A percentile compares a stretch with the other conserved stretches of the same genome.
Evolutionary conservation across 2,329 filamentous ascomycete genomes (phyloP).

Genomic region (Penicillium freii): DNA sequence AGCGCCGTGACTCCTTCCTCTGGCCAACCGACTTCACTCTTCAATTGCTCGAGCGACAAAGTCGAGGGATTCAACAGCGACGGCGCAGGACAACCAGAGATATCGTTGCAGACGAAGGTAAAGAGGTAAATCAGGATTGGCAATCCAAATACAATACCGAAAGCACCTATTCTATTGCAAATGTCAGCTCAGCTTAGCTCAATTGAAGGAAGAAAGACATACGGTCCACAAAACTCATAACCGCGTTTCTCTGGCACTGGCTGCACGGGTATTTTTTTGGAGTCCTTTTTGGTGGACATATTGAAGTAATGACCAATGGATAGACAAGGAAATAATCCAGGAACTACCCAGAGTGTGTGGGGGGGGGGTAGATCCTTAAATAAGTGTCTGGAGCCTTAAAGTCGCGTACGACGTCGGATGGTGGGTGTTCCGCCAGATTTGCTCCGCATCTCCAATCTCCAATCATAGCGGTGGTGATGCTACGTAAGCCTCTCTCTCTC

Average conservation of each 20-base stretch:
- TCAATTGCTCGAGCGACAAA: constrained; percentile 69
- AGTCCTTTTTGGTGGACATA: constrained; percentile 36
- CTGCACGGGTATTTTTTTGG: constrained; percentile 34
- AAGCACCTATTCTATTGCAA: constrained; percentile 65
- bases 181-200: constrained; percentile 13
- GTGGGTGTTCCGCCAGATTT: constrained; percentile 11
- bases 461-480: constrained; percentile 13
- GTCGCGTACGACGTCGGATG: constrained; percentile 24
- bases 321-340: constrained; percentile 4
- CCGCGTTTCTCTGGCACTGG: constrained; percentile 42
- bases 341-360: background rate
- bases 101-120: constrained; percentile 85
- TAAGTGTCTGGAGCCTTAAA: constrained; percentile 3
- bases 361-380: constrained; percentile 6
- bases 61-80: constrained; percentile 71
- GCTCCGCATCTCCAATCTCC: constrained; percentile 17
- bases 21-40: constrained; percentile 79
- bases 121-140: constrained; percentile 76
- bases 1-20: constrained; percentile 67
- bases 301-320: constrained; percentile 4
- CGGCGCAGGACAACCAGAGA: constrained; percentile 85
- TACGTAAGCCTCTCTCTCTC: constrained; percentile 20
- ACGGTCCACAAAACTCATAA: constrained; percentile 51
- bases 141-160: constrained; percentile 74
- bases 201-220: constrained; percentile 24